Base-by-base conservation (phyloP, 345 rosid genomes). In the Carallia brachiata region DNA sequence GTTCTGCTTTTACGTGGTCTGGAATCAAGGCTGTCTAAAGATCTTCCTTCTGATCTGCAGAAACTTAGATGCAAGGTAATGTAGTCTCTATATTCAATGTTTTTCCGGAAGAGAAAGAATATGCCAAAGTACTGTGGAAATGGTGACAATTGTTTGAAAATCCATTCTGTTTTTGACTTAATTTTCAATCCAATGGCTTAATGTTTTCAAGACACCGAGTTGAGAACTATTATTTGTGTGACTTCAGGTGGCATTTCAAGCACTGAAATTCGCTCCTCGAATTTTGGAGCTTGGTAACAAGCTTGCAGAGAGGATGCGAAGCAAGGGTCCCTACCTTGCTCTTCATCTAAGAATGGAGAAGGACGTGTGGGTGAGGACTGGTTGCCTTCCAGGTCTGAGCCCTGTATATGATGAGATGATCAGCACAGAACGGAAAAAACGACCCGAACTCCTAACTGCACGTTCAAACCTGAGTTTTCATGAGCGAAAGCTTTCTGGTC, bases 351-450 rank as follows among this genome's bases (percentile, higher is more conserved):
- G 98, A 17, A 61, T 92, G 83, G 98, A 95, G 83, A 90, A 90
- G 81, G 98, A 90, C 52, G 98, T 92, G 6, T 92, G 98, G 98
- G 98, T 95, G 73, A 87, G 97, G 79, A 92, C 97, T 13, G 98
- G 97, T 15, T 95, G 99, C 71, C 92, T 88, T 65, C 90, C 91
- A 23, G 99, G 96, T 70, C 74, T 90, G 74, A 86, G 81, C 82
- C 80, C 76, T 15, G 79, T 85, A 72, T 90, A 83, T 37, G 97
- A 95, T 40, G 97, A 90, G 77, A 84, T 90, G 36, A 80, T 90
- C 13, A 78, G 78, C 62, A 72, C 73, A 6, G 99, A 95, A 82
- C 84, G 98, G 82, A 88, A 81, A 81, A 80, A 53, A 61, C 84
- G 92, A 63, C 99, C 99, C 48, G 97, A 90, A 73, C 99, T 95